Evolutionary conservation across 148 eudicot species (phyloP), one percentile per base, ranked within the genome.

Genomic region (Chenopodium berlandieri): DNA sequence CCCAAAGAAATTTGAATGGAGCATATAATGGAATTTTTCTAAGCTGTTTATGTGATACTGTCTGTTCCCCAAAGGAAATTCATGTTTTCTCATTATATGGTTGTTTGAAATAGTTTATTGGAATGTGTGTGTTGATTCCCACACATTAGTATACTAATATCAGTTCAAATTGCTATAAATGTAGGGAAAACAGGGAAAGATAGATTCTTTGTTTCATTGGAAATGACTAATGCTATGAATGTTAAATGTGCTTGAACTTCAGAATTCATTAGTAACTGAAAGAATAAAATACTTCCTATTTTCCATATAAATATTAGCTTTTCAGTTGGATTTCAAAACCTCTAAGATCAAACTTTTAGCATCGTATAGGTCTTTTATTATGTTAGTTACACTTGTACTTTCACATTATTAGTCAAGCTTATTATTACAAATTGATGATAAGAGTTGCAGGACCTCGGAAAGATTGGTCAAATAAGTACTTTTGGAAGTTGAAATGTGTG

Each of bases 21-120:
- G 22, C 22, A 17, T 56, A 56, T 56, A 14, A 19, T 17, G 5
- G 6, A 56, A 12, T 17, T 56, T 56, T 12, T 19, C 10, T 72
- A 7, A 5, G 54, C 46, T 71, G 27, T 32, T 22, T 46, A 13
- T 37, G 27, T 71, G n/a, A 22, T 71, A 3, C 13, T n/a, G 22
- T 44, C 27, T 22, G 9, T 78, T 67, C 17, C 66, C 60, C 7
- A 19, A 65, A 20, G 47, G 30, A 31, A 9, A 50, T 31, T 12
- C 58, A 44, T 78, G 80, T 73, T 32, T 13, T 70, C 20, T 56
- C 7, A 25, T 10, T 78, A 20, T 56, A n/a, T 70, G 66, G 48
- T 50, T 9, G 16, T 32, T 60, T 30, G 69, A 10, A 54, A 14
- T 27, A 3, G 14, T 54, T 66, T 9, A 2, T 71, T 12, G 30